Evolutionary conservation across 345 rosid genomes (phyloP), one percentile per base, ranked within the genome.

Genomic region (Salix brachista): DNA sequence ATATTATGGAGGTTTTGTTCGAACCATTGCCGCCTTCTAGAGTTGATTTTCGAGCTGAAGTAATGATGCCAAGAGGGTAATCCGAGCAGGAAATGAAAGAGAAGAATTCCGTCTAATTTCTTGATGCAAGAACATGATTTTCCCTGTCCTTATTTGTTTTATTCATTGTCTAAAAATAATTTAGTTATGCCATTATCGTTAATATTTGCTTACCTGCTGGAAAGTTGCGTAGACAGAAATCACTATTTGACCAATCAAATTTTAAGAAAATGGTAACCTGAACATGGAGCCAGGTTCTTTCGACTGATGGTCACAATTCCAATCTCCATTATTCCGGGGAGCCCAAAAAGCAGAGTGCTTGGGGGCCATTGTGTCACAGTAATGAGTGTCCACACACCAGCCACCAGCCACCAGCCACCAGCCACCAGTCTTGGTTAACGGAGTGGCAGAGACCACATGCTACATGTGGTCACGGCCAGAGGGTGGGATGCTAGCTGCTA

Each of bases 1-100:
- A 86, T 56, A 62, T 78, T 13, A 78, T 71, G 79, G 76, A 80
- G 60, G 77, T 67, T 50, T 65, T 86, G 36, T 70, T 80, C 71
- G 62, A 30, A 32, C 77, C 74, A 34, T 36, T 76, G 28, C 82
- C 73, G 10, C 79, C 85, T 42, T 78, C 89, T 42, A 56, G 65
- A 71, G 80, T 83, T 75, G 82, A 83, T 77, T 86, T 86, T 21
- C 77, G 82, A 71, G 81, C 83, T 48, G 80, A 81, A 83, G 78
- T 50, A 79, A 77, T 41, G 17, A 70, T 11, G 54, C 41, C 79
- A 66, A 73, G 52, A 19, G 34, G 61, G 54, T 62, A 74, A 18
- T 14, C n/a, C 8, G 21, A 5, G 56, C 0, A 18, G 56, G 56
- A 50, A 6, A 50, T 25, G 16, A 5, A 26, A 64, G 67, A 32